Percentiles rank a stretch among this genome's conserved stretches.
These are phyloP conservation scores for Cinnamomum chago DNA, from an alignment of 164 flowering plant genomes.

Conservation along the genomic window DNA sequence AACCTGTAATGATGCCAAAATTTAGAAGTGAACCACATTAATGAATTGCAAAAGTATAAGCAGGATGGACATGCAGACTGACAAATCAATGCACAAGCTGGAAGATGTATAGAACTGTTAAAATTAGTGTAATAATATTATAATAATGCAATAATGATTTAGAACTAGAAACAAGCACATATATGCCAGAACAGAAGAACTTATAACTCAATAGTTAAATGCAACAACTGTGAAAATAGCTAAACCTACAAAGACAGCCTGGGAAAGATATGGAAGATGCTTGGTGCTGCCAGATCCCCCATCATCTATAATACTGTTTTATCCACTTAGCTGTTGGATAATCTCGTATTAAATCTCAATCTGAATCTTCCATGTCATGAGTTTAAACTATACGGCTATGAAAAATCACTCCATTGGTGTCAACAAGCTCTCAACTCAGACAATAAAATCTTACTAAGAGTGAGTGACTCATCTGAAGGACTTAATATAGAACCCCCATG, in stretches of 20 bases:
- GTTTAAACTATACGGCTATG: no score
- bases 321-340: no score
- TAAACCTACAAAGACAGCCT: not conserved
- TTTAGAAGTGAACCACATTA: not conserved
- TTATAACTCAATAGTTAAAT: no score
- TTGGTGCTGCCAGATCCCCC: no score
- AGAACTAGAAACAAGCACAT: not conserved
- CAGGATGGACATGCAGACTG: not conserved
- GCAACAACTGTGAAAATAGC: no score
- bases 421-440: not conserved
- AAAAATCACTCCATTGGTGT: not conserved
- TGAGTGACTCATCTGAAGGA: not conserved
- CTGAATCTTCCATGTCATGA: not conserved
- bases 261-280: not conserved
- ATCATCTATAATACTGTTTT: no score
- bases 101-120: not conserved
- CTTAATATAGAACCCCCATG: not conserved
- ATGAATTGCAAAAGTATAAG: not conserved
- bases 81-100: not conserved
- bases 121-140: no score
- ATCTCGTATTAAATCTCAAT: no score
- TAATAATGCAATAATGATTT: not conserved
- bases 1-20: conserved; percentile 35
- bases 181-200: not conserved
- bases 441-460: not conserved